Evolutionary conservation across 352 stramenopile species (phyloP), one percentile per base, ranked within the genome.

Genomic region (Achlya hypogyna): DNA sequence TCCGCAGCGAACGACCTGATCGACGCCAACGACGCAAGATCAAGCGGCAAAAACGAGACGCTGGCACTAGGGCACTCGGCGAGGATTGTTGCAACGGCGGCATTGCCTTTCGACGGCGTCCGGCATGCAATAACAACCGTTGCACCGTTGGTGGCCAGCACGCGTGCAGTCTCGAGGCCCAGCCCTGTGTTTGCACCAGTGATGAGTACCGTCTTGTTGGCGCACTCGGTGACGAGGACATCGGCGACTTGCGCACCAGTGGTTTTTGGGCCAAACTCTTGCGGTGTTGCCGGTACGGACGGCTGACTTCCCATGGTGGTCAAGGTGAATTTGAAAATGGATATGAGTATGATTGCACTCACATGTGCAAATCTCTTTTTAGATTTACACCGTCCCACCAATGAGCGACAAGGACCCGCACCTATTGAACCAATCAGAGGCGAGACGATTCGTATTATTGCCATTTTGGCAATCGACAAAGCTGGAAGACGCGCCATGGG

Each of bases 101-200:
- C 51, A 5, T 67, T 45, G 23, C 38, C 60, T 4, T 49, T 49
- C 12, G 51, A 28, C 2, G 51, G 10, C 0, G 60, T 42, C 2
- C 60, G 60, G 42, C 60, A 67, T 16, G 60, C 60, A 38, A 67
- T 58, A 34, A 97, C 75, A 20, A 96, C 88, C 23, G 79, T 59
- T 49, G 77, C 87, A 16, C 74, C 71, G 49, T 86, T 79, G 53
- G 78, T 51, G 8, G 75, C 84, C 49, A 96, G 62, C 43, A 74
- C 71, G 31, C 74, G 62, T 6, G 87, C 77, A 2, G 87, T 91
- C 65, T 82, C 74, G 52, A 83, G 91, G n/a, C 87, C 89, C 64
- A 97, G 88, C 0, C 89, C 87, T 23, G 86, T 88, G 74, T 96
- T 96, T 34, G 73, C 75, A 27, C 89, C 89, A 0, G 89, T 96